Evolutionary conservation across 805 yeast species (phyloP).

Genomic region (Yarrowia osloensis): DNA sequence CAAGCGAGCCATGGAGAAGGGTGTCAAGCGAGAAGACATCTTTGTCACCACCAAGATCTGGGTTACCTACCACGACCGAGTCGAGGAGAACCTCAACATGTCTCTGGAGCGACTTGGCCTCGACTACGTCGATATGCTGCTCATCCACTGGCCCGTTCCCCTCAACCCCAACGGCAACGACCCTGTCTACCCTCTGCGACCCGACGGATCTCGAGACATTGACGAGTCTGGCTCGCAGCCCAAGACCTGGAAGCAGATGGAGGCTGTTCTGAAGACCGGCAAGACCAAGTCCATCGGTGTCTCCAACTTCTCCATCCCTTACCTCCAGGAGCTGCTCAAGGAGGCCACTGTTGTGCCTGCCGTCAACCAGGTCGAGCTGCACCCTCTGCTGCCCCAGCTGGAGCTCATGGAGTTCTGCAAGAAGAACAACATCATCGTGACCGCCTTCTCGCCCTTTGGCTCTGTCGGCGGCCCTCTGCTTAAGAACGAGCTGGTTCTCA

Average conservation of each 20-base stretch:
- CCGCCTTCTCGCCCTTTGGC: constrained; percentile 46
- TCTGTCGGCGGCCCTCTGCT: constrained; percentile 65
- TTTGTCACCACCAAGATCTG: constrained; percentile 68
- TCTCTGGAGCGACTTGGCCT: constrained; percentile 55
- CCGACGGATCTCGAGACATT: constrained; percentile 6
- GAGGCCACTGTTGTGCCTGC: constrained; percentile 59
- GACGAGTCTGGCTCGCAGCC: constrained; percentile 39
- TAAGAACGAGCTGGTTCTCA: constrained; percentile 51
- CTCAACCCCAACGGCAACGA: constrained; percentile 12
- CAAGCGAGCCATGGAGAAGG: constrained; percentile 46
- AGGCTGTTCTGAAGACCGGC: constrained; percentile 50
- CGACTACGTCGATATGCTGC: constrained; percentile 57
- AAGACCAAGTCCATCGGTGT: constrained; percentile 71
- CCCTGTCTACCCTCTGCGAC: constrained; percentile 12
- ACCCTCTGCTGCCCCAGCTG: constrained; percentile 68
- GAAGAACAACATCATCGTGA: constrained; percentile 2
- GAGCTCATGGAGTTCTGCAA: constrained; percentile 45
- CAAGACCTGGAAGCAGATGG: constrained; percentile 66
- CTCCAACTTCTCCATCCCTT: constrained; percentile 64
- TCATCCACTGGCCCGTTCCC: constrained; percentile 13
- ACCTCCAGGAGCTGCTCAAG: constrained; percentile 42
- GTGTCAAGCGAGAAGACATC: constrained; percentile 51
- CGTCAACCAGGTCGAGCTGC: constrained; percentile 74
- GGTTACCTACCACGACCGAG: constrained; percentile 46
- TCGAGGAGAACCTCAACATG: constrained; percentile 51